Evolutionary conservation across 371 early-diverging fungal species (phyloP).

Genomic region (Blakeslea trispora): DNA sequence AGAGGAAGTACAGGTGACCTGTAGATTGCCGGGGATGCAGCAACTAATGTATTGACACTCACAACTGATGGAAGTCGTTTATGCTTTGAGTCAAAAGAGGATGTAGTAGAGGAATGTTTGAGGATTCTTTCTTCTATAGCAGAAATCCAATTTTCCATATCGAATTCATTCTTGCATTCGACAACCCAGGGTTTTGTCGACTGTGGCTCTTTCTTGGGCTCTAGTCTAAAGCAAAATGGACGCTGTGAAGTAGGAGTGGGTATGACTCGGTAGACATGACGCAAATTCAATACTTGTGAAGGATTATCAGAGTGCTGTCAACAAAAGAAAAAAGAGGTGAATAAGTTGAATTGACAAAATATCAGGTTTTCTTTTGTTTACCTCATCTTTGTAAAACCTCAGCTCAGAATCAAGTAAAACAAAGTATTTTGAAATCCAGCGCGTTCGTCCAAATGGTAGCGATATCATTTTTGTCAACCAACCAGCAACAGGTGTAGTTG

Average conservation of each 20-base stretch:
- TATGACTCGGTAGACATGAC: constrained; percentile 16
- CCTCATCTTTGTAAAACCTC: constrained; percentile 28
- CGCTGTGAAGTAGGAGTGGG: constrained; percentile 12
- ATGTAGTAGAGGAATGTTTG: constrained; percentile 5
- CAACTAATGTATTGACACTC: neutral
- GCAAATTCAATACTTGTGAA: constrained; percentile 18
- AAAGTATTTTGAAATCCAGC: constrained; percentile 30
- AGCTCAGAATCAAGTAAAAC: constrained; percentile 30
- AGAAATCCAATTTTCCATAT: constrained; percentile 26
- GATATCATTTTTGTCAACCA: constrained; percentile 25
- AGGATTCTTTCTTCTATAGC: constrained; percentile 22
- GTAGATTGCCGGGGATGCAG: constrained; percentile 12
- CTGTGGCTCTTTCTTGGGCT: constrained; percentile 8
- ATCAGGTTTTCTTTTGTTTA: neutral
- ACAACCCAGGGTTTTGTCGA: constrained; percentile 26
- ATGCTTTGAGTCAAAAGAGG: neutral
- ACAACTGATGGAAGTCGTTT: neutral
- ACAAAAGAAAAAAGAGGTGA: neutral
- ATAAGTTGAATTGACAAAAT: too few species aligned
- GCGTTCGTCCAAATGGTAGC: constrained; percentile 24
- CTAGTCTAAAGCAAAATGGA: constrained; percentile 21
- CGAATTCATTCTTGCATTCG: constrained; percentile 23
- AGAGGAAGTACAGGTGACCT: constrained; percentile 19
- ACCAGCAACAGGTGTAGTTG: constrained; percentile 20
- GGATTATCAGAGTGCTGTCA: constrained; percentile 20